These are phyloP conservation scores for Curvularia sp. DNA, from an alignment of 2,329 filamentous ascomycete species.

Conservation along the genomic window DNA sequence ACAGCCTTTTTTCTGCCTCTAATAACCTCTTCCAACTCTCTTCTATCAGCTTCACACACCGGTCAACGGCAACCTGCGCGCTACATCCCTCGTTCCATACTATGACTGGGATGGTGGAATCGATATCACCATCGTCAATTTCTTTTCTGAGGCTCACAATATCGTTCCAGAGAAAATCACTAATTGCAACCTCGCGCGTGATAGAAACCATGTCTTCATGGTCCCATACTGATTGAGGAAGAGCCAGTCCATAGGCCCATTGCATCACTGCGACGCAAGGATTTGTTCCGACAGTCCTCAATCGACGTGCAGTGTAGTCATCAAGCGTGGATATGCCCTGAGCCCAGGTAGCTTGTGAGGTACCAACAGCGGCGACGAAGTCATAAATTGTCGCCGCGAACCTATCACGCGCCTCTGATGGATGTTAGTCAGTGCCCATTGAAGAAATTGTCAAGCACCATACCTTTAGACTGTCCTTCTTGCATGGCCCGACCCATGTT, in stretches of 20 bases:
- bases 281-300: conserved; percentile 15
- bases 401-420: conserved; percentile 13
- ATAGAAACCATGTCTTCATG: conserved; percentile 15
- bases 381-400: conserved; percentile 19
- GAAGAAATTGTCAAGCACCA: too few relatives aligned
- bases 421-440: neutral
- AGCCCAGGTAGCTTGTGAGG: conserved; percentile 16
- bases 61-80: conserved; percentile 18
- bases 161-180: conserved; percentile 20
- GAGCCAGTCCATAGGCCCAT: conserved; percentile 14
- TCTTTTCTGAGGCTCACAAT: conserved; percentile 22
- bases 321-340: conserved; percentile 15
- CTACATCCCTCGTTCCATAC: conserved; percentile 20
- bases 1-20: conserved; percentile 10
- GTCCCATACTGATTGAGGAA: conserved; percentile 13
- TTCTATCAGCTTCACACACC: conserved; percentile 13
- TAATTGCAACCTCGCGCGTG: conserved; percentile 15
- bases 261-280: conserved; percentile 15
- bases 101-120: conserved; percentile 20
- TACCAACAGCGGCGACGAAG: conserved; percentile 13
- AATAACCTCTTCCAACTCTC: conserved; percentile 13
- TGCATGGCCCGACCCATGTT: conserved; percentile 20
- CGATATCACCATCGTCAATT: conserved; percentile 16
- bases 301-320: conserved; percentile 15
- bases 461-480: conserved; percentile 17